Evolutionary conservation across 1,284 basidiomycete species (phyloP).

Genomic region (Ceratobasidium sp.): DNA sequence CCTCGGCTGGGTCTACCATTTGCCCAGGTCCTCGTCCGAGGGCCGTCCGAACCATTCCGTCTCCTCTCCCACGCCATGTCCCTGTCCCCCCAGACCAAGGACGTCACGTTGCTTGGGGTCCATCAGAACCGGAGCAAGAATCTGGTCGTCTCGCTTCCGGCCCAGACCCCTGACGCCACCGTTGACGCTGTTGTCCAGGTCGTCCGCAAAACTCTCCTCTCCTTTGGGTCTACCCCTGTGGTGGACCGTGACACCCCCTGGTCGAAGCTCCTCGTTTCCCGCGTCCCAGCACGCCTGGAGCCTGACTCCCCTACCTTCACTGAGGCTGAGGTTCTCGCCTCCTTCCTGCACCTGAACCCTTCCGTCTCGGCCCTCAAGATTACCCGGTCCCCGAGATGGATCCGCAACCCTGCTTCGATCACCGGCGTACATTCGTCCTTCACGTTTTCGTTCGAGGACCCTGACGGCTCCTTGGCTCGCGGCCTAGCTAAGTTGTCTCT

Average conservation of each 20-base stretch:
- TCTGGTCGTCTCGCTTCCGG: background rate
- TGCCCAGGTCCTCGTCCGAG: background rate
- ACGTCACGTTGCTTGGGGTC: background rate
- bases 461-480: background rate
- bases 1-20: background rate
- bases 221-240: background rate
- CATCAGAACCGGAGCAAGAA: background rate
- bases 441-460: constrained; percentile 12
- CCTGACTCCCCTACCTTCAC: background rate
- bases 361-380: background rate
- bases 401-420: constrained; percentile 9
- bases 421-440: background rate
- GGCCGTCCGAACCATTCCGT: background rate
- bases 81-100: background rate
- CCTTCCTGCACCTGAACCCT: background rate
- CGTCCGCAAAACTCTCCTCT: too few species aligned
- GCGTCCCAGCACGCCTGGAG: background rate
- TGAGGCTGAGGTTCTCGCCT: background rate
- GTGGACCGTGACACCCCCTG: background rate
- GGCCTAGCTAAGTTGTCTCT: background rate
- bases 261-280: background rate
- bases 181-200: background rate
- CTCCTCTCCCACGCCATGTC: background rate
- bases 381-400: background rate
- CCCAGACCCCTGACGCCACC: background rate